Evolutionary conservation across 345 rosid species (phyloP).

Genomic region (Passiflora organensis): DNA sequence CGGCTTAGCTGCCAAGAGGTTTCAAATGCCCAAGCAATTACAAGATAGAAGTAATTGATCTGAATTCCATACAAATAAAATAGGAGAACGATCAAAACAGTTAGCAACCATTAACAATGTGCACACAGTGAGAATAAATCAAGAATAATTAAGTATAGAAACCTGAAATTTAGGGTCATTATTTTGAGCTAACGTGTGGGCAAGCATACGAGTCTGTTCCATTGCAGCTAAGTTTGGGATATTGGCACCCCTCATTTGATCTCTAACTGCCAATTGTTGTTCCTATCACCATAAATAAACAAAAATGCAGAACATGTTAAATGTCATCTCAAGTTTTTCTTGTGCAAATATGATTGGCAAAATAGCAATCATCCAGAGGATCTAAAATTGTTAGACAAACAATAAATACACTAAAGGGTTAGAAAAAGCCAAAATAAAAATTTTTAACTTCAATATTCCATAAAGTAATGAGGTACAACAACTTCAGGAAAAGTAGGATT

Average conservation of each 20-base stretch:
- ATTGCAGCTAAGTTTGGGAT: constrained; percentile 66
- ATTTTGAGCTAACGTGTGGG: constrained; percentile 84
- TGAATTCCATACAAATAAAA: too few species aligned
- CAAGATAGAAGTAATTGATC: background rate
- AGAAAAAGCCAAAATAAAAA: too few species aligned
- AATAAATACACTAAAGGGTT: too few species aligned
- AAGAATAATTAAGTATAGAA: constrained; percentile 2
- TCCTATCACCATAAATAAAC: constrained; percentile 40
- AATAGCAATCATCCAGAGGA: too few species aligned
- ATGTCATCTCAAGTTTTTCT: too few species aligned
- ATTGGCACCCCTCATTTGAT: constrained; percentile 60
- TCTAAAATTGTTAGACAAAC: too few species aligned
- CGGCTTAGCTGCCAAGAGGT: background rate
- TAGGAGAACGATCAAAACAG: background rate
- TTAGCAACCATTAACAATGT: background rate
- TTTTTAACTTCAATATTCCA: too few species aligned
- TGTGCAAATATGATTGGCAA: too few species aligned
- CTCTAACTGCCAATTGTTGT: constrained; percentile 57
- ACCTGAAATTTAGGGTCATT: constrained; percentile 98
- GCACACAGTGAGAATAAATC: constrained; percentile 3
- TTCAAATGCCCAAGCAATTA: background rate
- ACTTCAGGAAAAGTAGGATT: too few species aligned
- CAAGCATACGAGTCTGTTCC: constrained; percentile 98
- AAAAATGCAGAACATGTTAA: background rate
- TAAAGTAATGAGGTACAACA: too few species aligned